A percentile compares a stretch with the other conserved stretches of the same genome.
phyloP scores from a whole-genome alignment of 2,329 filamentous ascomycete species.

The Calonectria naviculata region DNA sequence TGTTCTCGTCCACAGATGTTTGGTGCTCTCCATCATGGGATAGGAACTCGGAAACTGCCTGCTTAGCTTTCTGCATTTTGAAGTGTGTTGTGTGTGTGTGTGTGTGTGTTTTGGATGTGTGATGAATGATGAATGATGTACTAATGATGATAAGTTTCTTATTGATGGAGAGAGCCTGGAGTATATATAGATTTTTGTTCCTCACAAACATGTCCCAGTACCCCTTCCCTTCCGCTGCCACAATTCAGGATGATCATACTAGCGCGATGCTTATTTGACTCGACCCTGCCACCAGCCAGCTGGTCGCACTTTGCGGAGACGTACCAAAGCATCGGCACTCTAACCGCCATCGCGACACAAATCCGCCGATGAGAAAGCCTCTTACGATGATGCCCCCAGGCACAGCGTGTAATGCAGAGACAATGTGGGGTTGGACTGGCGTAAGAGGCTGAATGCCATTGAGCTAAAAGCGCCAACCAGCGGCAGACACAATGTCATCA shows the following conservation, averaged over 20 bases:
- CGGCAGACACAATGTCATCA: background rate
- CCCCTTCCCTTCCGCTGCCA: background rate
- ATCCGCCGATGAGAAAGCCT: background rate
- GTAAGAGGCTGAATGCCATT: background rate
- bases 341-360: background rate
- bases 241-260: background rate
- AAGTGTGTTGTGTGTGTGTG: background rate
- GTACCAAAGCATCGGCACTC: background rate
- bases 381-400: background rate
- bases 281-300: too few species aligned
- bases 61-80: conserved; percentile 73
- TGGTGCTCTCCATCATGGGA: conserved; percentile 72
- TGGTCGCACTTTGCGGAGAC: background rate
- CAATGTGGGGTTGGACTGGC: background rate
- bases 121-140: background rate
- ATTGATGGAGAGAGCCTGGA: background rate
- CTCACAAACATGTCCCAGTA: background rate
- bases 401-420: background rate
- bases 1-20: conserved; percentile 76
- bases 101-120: too few species aligned
- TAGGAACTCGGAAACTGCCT: conserved; percentile 70
- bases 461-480: conserved; percentile 6
- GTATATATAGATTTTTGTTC: background rate
- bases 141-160: background rate
- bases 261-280: background rate